Conservation (phyloP, 805 yeast species). For the Lachancea mirantina region DNA sequence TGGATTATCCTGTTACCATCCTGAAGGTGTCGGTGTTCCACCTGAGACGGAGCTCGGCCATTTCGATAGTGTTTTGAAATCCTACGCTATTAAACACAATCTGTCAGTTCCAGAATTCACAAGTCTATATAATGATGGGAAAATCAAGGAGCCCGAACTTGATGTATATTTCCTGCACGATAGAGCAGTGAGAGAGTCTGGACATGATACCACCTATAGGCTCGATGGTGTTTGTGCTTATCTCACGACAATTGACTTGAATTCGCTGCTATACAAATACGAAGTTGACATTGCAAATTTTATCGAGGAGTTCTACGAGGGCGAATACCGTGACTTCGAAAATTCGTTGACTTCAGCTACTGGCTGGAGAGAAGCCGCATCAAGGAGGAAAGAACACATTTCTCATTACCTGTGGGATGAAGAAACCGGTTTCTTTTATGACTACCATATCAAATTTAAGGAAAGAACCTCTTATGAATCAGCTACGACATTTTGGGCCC, state of each 20-base stretch:
- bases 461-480: slow-evolving; percentile 64
- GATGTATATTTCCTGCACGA: slow-evolving; percentile 89
- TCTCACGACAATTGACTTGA: slow-evolving; percentile 85
- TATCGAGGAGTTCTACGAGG: slow-evolving; percentile 50
- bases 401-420: slow-evolving; percentile 80
- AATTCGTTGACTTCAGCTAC: slow-evolving; percentile 38
- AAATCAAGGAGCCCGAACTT: slow-evolving; percentile 65
- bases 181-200: slow-evolving; percentile 91
- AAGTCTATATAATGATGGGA: slow-evolving; percentile 57
- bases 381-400: slow-evolving; percentile 45
- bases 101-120: slow-evolving; percentile 57
- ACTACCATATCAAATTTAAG: slow-evolving; percentile 60
- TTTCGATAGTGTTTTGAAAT: slow-evolving; percentile 61
- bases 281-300: slow-evolving; percentile 74
- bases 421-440: slow-evolving; percentile 68
- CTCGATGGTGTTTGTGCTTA: slow-evolving; percentile 85
- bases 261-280: slow-evolving; percentile 79
- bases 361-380: slow-evolving; percentile 59
- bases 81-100: slow-evolving; percentile 59
- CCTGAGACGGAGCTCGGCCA: slow-evolving; percentile 94
- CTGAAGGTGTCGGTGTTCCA: slow-evolving; percentile 88
- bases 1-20: slow-evolving; percentile 84
- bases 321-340: slow-evolving; percentile 37
- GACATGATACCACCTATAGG: slow-evolving; percentile 91
- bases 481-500: slow-evolving; percentile 87